Evolutionary conservation across 2,329 filamentous ascomycete genomes (phyloP).

Genomic region (Hypoxylon sp.): DNA sequence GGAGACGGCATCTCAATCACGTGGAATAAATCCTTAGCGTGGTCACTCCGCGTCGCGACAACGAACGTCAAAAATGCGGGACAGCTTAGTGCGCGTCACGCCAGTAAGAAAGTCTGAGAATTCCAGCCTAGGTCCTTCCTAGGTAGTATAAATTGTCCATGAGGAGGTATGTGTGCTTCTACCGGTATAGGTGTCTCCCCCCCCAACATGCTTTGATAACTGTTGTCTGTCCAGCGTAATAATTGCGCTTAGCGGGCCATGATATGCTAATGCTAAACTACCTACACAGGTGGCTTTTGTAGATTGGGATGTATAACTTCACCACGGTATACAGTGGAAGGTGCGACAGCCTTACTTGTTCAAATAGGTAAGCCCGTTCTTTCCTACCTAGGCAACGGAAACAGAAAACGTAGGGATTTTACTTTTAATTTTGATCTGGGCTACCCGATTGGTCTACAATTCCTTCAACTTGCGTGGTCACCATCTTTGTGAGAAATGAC

Average conservation of each 20-base stretch:
- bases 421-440: background rate
- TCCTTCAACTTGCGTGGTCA: background rate
- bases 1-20: background rate
- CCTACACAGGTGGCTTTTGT: background rate
- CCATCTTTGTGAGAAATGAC: background rate
- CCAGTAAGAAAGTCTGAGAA: background rate
- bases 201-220: too few relatives aligned
- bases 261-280: too few relatives aligned
- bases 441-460: background rate
- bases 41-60: slow-evolving; percentile 4
- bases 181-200: background rate
- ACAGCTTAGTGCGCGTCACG: background rate
- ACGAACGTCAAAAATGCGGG: background rate
- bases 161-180: background rate
- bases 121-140: background rate
- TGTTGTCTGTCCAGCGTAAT: too few relatives aligned
- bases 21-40: slow-evolving; percentile 1
- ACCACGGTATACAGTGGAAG: background rate
- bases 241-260: background rate
- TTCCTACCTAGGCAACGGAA: background rate
- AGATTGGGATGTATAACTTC: background rate
- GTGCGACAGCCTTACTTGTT: background rate
- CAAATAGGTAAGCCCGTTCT: background rate
- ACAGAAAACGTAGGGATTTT: background rate
- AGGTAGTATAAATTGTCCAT: background rate